These are phyloP conservation scores for Vigna unguiculata DNA, from an alignment of 306 rosid species.

Conservation along the genomic window DNA sequence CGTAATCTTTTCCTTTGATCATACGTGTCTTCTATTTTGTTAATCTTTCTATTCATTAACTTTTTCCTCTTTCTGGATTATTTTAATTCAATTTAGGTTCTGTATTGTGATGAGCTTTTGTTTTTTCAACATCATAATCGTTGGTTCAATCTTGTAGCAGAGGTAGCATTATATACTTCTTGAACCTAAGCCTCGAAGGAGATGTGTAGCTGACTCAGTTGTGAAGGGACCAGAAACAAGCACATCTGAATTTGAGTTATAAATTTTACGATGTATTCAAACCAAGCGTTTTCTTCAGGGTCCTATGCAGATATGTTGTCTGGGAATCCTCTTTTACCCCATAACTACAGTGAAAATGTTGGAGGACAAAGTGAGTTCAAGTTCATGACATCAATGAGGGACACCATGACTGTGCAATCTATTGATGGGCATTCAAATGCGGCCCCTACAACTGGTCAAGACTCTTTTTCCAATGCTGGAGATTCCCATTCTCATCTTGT, in stretches of 20 bases:
- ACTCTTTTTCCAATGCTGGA: constrained; percentile 45
- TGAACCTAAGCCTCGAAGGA: neutral
- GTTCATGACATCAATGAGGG: constrained; percentile 64
- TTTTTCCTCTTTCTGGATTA: constrained; percentile 7
- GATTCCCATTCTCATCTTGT: constrained; percentile 49
- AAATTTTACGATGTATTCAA: constrained; percentile 64
- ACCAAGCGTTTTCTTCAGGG: constrained; percentile 66
- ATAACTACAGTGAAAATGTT: constrained; percentile 56
- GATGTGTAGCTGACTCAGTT: constrained; percentile 43
- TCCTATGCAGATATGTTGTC: constrained; percentile 67
- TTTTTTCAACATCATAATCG: constrained; percentile 6
- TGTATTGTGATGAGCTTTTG: constrained; percentile 12
- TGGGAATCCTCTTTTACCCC: constrained; percentile 52
- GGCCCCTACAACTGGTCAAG: constrained; percentile 31
- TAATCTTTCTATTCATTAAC: constrained; percentile 28
- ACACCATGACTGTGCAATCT: constrained; percentile 50
- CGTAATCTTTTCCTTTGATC: constrained; percentile 17
- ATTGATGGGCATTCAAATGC: constrained; percentile 48
- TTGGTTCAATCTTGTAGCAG: constrained; percentile 33
- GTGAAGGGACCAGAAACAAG: constrained; percentile 52
- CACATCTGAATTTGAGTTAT: constrained; percentile 49
- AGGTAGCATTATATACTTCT: constrained; percentile 12
- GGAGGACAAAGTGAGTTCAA: constrained; percentile 69
- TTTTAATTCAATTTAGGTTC: constrained; percentile 35
- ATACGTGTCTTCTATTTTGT: constrained; percentile 25